Percentiles rank a stretch among this genome's conserved stretches.
phyloP scores from a whole-genome alignment of 768 basidiomycete genomes.

The Solioccasus polychromus region DNA sequence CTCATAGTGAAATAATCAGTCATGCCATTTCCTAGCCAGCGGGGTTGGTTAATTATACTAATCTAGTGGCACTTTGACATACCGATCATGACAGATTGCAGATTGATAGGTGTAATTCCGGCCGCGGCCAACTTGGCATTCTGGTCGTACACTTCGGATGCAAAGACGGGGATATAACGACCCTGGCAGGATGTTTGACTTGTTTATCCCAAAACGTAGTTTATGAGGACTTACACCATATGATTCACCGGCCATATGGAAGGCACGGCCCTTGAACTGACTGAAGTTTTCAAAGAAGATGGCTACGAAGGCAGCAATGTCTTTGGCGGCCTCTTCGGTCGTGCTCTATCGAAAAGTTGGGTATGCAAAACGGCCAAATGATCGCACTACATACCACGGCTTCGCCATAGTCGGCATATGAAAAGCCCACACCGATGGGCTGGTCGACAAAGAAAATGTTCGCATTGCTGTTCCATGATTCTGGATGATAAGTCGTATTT shows the following conservation, averaged over 20 bases:
- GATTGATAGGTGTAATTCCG: conserved; percentile 49
- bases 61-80: conserved; percentile 1
- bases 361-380: background rate
- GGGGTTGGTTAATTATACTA: background rate
- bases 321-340: conserved; percentile 64
- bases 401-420: conserved; percentile 43
- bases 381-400: conserved; percentile 30
- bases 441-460: conserved; percentile 48
- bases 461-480: conserved; percentile 68
- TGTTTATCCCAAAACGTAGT: background rate
- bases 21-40: conserved; percentile 41
- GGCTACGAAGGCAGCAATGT: conserved; percentile 67
- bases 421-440: conserved; percentile 45
- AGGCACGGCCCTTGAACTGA: conserved; percentile 62
- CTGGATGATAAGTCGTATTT: conserved; percentile 52
- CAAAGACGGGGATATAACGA: conserved; percentile 51
- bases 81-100: conserved; percentile 51
- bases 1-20: conserved; percentile 39
- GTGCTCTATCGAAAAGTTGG: conserved; percentile 40
- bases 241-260: conserved; percentile 62
- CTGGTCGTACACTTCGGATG: conserved; percentile 46
- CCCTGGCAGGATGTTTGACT: conserved; percentile 34
- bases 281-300: conserved; percentile 76
- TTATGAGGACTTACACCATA: conserved; percentile 39
- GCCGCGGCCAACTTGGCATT: conserved; percentile 39